Evolutionary conservation across 768 basidiomycete species (phyloP).

Genomic region (Amanita molliuscula): DNA sequence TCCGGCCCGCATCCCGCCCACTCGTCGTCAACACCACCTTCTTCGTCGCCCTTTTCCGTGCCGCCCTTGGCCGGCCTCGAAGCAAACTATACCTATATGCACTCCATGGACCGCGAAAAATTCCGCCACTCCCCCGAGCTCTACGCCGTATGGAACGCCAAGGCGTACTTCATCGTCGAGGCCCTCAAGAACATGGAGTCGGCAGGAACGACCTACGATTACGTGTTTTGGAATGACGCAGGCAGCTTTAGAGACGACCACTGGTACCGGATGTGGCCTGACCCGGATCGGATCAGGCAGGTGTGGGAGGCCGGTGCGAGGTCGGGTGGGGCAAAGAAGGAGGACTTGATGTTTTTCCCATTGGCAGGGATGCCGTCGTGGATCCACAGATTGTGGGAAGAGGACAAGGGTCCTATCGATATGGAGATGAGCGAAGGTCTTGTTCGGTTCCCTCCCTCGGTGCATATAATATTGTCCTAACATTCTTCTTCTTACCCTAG

Average conservation of each 20-base stretch:
- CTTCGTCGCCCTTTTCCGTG: conserved; percentile 32
- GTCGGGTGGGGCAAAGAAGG: conserved; percentile 18
- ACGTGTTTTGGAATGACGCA: conserved; percentile 51
- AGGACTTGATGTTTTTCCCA: conserved; percentile 43
- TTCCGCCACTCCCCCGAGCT: conserved; percentile 32
- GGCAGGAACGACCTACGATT: conserved; percentile 29
- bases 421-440: conserved; percentile 41
- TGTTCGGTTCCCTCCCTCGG: conserved; percentile 4
- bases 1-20: conserved; percentile 19
- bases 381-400: conserved; percentile 25
- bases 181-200: conserved; percentile 20
- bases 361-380: conserved; percentile 24
- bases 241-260: conserved; percentile 39
- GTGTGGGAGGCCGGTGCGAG: conserved; percentile 26
- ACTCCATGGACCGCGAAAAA: conserved; percentile 33
- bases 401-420: conserved; percentile 40
- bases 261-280: conserved; percentile 38
- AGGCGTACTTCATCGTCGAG: conserved; percentile 38
- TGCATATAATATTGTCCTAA: background rate
- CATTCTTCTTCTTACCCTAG: conserved; percentile 16
- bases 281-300: conserved; percentile 24
- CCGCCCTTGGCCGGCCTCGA: conserved; percentile 29
- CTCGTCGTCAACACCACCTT: conserved; percentile 37
- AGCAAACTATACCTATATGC: conserved; percentile 29
- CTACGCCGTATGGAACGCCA: conserved; percentile 47